phyloP scores from a whole-genome alignment of 2,329 filamentous ascomycete species.

The Colletotrichum spaethianum region DNA sequence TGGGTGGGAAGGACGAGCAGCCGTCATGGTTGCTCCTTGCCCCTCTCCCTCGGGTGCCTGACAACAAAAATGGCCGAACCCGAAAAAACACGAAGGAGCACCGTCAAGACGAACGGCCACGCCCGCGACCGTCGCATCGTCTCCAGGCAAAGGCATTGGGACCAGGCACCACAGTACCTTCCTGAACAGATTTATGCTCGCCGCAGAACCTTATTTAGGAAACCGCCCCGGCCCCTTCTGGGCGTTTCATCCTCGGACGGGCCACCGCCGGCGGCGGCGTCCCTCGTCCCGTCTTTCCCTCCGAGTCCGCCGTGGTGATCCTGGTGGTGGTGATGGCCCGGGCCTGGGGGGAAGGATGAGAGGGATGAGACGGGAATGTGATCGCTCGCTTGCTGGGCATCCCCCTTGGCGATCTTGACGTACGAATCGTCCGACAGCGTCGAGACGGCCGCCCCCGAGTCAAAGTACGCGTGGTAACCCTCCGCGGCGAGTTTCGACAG shows the following conservation, averaged over 20 bases:
- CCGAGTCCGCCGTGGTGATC: slow-evolving; percentile 9
- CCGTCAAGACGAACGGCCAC: slow-evolving; percentile 5
- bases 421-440: slow-evolving; percentile 40
- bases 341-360: not conserved
- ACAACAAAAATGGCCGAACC: not conserved
- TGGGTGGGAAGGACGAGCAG: not conserved
- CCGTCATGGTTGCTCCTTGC: not conserved
- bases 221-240: slow-evolving; percentile 48
- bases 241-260: slow-evolving; percentile 41
- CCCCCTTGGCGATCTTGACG: slow-evolving; percentile 41
- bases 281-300: slow-evolving; percentile 33
- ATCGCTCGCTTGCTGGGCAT: slow-evolving; percentile 42
- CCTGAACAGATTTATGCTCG: slow-evolving; percentile 42
- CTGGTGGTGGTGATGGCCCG: slow-evolving; percentile 3
- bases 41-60: not conserved
- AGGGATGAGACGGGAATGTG: not conserved
- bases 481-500: slow-evolving; percentile 51
- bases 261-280: slow-evolving; percentile 12
- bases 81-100: not conserved
- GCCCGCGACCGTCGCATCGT: not conserved
- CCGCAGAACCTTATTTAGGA: slow-evolving; percentile 56
- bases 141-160: not conserved
- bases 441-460: slow-evolving; percentile 33
- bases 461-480: slow-evolving; percentile 44
- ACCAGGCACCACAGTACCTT: not conserved